A percentile compares a stretch with the other conserved stretches of the same genome.
phyloP scores from a whole-genome alignment of 2,329 filamentous ascomycete genomes.

The Bipolaris cookei region DNA sequence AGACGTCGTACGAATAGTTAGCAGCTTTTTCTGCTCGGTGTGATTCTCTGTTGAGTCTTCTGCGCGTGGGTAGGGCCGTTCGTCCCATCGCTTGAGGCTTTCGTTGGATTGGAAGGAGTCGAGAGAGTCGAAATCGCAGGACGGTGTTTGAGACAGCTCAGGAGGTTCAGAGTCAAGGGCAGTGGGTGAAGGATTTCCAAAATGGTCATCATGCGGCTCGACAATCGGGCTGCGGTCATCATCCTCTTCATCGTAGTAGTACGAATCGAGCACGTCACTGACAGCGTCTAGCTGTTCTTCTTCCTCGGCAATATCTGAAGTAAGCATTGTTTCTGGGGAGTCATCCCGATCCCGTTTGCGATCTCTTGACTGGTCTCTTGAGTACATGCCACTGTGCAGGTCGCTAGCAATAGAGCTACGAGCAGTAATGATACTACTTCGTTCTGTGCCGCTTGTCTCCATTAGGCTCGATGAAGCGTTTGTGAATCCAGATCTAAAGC shows the following conservation, averaged over 20 bases:
- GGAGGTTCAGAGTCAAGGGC: conserved; percentile 32
- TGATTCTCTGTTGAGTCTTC: conserved; percentile 15
- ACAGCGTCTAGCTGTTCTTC: conserved; percentile 59
- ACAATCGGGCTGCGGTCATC: conserved; percentile 25
- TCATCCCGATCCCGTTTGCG: conserved; percentile 35
- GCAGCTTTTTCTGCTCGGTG: conserved; percentile 17
- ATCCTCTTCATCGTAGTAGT: conserved; percentile 60
- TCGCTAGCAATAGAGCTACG: conserved; percentile 73
- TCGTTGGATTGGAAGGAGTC: conserved; percentile 35
- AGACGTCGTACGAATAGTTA: conserved; percentile 22
- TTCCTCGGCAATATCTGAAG: conserved; percentile 34
- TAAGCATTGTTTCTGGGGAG: conserved; percentile 39
- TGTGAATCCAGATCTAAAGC: conserved; percentile 66
- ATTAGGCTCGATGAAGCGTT: conserved; percentile 63
- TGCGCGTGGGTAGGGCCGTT: conserved; percentile 12
- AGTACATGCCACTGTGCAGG: conserved; percentile 55
- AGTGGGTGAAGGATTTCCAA: conserved; percentile 26
- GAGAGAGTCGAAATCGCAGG: conserved; percentile 33
- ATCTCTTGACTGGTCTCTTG: conserved; percentile 36
- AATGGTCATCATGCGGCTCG: conserved; percentile 11
- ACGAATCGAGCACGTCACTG: conserved; percentile 67
- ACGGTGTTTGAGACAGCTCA: conserved; percentile 38
- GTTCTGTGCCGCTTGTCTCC: conserved; percentile 71
- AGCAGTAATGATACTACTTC: conserved; percentile 82
- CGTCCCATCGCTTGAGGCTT: conserved; percentile 30